Evolutionary conservation across 2,329 filamentous ascomycete genomes (phyloP).

Genomic region (Scytalidium sp.): DNA sequence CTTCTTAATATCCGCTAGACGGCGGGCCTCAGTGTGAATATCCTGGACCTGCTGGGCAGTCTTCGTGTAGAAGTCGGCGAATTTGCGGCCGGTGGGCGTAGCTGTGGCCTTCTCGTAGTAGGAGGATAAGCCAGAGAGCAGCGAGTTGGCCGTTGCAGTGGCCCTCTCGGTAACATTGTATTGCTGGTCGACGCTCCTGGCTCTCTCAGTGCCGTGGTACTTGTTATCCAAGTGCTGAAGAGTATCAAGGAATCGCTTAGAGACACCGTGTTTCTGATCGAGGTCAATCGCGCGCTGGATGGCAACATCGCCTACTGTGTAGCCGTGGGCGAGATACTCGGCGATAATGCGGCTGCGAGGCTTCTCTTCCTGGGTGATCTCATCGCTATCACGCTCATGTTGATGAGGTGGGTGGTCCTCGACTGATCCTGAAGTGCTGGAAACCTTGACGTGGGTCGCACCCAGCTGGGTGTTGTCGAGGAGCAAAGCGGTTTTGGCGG

Average conservation of each 20-base stretch:
- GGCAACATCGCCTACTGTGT: slow-evolving; percentile 71
- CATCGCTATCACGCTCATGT: slow-evolving; percentile 57
- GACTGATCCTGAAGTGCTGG: slow-evolving; percentile 60
- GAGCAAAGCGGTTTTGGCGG: slow-evolving; percentile 93
- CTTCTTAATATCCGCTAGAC: slow-evolving; percentile 85
- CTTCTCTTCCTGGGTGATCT: slow-evolving; percentile 94
- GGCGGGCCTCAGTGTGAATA: slow-evolving; percentile 86
- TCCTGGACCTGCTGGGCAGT: slow-evolving; percentile 88
- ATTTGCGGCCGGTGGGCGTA: slow-evolving; percentile 83
- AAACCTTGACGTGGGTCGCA: slow-evolving; percentile 75
- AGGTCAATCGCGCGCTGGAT: slow-evolving; percentile 82
- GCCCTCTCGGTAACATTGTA: slow-evolving; percentile 80
- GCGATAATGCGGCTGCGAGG: slow-evolving; percentile 89
- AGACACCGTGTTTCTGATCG: slow-evolving; percentile 86
- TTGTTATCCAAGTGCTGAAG: slow-evolving; percentile 77
- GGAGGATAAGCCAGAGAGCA: slow-evolving; percentile 66
- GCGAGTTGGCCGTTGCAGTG: slow-evolving; percentile 63
- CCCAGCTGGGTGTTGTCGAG: slow-evolving; percentile 97
- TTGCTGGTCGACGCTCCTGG: slow-evolving; percentile 77
- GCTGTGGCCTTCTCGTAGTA: slow-evolving; percentile 94
- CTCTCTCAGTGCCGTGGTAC: slow-evolving; percentile 84
- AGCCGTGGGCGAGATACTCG: slow-evolving; percentile 95
- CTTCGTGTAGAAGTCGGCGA: slow-evolving; percentile 84
- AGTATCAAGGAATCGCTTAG: slow-evolving; percentile 72
- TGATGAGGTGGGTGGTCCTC: slow-evolving; percentile 53